These are phyloP conservation scores for Beauveria sp. DNA, from an alignment of 2,329 filamentous ascomycete species.

Conservation along the genomic window DNA sequence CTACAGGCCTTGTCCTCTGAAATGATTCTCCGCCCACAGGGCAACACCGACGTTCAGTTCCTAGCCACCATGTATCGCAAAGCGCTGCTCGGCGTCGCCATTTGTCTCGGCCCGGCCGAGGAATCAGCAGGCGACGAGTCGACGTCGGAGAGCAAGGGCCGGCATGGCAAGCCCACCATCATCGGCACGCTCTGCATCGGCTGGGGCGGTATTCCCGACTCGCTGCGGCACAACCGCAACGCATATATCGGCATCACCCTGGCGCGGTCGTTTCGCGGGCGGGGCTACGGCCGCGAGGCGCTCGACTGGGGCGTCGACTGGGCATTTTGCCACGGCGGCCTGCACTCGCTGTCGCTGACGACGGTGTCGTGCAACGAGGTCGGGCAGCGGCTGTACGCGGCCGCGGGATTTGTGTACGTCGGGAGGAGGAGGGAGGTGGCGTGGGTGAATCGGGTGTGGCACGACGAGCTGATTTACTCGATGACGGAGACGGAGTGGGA, in stretches of 20 bases:
- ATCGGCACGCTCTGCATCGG: slow-evolving; percentile 15
- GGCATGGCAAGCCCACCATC: slow-evolving; percentile 11
- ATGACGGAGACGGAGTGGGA: slow-evolving; percentile 13
- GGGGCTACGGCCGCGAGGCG: slow-evolving; percentile 11
- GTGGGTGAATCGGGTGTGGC: slow-evolving; percentile 6
- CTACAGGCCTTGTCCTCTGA: slow-evolving; percentile 13
- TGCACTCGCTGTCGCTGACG: slow-evolving; percentile 11
- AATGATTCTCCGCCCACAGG: slow-evolving; percentile 9
- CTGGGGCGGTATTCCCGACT: slow-evolving; percentile 10
- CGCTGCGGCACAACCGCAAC: slow-evolving; percentile 11
- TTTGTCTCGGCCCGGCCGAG: slow-evolving; percentile 15
- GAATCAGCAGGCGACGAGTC: background rate
- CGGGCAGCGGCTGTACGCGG: slow-evolving; percentile 6
- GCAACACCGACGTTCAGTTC: slow-evolving; percentile 13
- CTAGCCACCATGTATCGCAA: slow-evolving; percentile 12
- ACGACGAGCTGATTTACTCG: slow-evolving; percentile 11
- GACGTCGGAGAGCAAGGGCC: background rate
- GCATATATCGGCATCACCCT: slow-evolving; percentile 11
- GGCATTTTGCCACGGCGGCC: slow-evolving; percentile 8
- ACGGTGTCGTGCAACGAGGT: slow-evolving; percentile 5
- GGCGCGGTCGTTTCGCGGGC: background rate
- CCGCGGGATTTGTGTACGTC: background rate
- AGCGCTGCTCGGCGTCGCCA: slow-evolving; percentile 16
- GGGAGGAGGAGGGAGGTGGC: slow-evolving; percentile 6
- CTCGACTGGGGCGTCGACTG: slow-evolving; percentile 13